Evolutionary conservation across 169 alveolate genomes (phyloP), one percentile per base, ranked within the genome.

Genomic region (Eimeria sp.): DNA sequence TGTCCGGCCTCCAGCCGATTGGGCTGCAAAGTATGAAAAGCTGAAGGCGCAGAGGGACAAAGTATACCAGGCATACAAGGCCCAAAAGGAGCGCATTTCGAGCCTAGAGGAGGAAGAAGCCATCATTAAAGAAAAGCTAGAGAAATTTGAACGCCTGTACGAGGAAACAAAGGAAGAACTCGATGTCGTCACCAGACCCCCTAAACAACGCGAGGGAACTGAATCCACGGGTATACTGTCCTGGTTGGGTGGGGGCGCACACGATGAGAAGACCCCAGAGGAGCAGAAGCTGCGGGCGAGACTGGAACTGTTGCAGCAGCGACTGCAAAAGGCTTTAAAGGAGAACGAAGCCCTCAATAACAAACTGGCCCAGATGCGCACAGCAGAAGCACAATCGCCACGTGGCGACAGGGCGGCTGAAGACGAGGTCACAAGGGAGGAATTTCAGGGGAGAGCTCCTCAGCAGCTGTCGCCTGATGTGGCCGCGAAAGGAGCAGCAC

Each of bases 201-300:
- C 82, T 1, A 23, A 37, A 25, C 93, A 60, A 82, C 68, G 30
- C n/a, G 80, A 62, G 23, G 93, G 33, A 62, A 20, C 78, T 23
- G 93, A 64, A 13, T 33, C 78, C 64, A 20, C 93, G 23, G 93
- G 93, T 64, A 49, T 87, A 25, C 33, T 87, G 46, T 64, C 82
- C 46, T 87, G 93, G 93, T 27, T 87, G 23, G 93, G 93, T 18
- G 82, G 83, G 37, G 93, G 93, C 14, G 49, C 82, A 20, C 93
- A 60, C 11, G 82, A 60, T 43, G 56, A 27, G 66, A 87, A 87
- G 93, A 62, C 25, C 43, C 83, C 93, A 27, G 93, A 62, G 76
- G 93, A 87, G 40, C 76, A 60, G 83, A 87, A 87, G 52, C 82
- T 87, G 78, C 93, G 80, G 62, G 93, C 93, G 66, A 87, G 93